These are phyloP conservation scores for Tricholoma terreum DNA, from an alignment of 768 basidiomycete species.

Conservation along the genomic window DNA sequence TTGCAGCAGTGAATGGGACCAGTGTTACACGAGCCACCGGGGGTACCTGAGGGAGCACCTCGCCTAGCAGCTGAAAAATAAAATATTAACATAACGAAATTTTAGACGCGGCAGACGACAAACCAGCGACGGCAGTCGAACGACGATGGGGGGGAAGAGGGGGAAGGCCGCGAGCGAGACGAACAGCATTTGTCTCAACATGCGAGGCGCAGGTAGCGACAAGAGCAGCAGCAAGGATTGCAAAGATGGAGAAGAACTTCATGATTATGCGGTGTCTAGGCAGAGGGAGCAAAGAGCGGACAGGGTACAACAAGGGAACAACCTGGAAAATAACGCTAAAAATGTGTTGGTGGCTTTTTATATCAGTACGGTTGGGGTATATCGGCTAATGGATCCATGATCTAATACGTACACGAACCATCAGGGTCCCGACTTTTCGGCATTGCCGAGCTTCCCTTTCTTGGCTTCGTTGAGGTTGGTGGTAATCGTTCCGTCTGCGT, in stretches of 20 bases:
- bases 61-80: conserved; percentile 32
- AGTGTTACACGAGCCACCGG: conserved; percentile 34
- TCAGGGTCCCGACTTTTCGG: too few species aligned
- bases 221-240: conserved; percentile 36
- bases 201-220: conserved; percentile 34
- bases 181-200: conserved; percentile 47
- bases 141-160: conserved; percentile 46
- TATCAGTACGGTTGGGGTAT: background rate
- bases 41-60: conserved; percentile 31
- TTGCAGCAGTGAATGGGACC: conserved; percentile 47
- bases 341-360: background rate
- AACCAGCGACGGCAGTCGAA: conserved; percentile 31
- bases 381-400: too few species aligned
- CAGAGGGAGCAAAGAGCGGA: conserved; percentile 15
- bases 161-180: conserved; percentile 49
- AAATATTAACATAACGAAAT: background rate
- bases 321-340: conserved; percentile 2
- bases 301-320: conserved; percentile 6
- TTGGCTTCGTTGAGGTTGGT: too few species aligned
- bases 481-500: too few species aligned
- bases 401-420: too few species aligned
- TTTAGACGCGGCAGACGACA: conserved; percentile 6
- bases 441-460: too few species aligned
- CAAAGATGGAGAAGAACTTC: conserved; percentile 40
- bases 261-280: conserved; percentile 23